Conservation (phyloP, 2,329 filamentous ascomycete species). For the Exophiala mesophila region DNA sequence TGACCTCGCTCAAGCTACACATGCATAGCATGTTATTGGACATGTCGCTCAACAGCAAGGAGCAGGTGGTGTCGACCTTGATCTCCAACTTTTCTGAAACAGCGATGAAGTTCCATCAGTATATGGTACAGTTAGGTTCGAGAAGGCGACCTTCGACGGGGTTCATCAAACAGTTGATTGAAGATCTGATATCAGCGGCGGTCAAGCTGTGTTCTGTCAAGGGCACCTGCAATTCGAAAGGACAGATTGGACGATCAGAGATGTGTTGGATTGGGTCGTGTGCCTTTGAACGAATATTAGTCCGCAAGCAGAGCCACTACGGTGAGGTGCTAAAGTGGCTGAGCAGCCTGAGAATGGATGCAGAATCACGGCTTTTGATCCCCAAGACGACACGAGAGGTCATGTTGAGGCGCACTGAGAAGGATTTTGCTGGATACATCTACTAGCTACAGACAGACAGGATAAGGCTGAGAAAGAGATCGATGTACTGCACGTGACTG, state of each 20-base stretch:
- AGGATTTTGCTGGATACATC: conserved; percentile 21
- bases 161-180: conserved; percentile 63
- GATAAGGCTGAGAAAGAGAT: no score
- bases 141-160: conserved; percentile 52
- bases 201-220: conserved; percentile 48
- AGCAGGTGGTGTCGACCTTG: conserved; percentile 68
- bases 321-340: conserved; percentile 64
- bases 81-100: conserved; percentile 70
- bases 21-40: conserved; percentile 81
- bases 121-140: conserved; percentile 55
- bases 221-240: conserved; percentile 49
- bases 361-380: conserved; percentile 17
- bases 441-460: no score
- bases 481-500: no score
- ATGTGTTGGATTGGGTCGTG: conserved; percentile 60
- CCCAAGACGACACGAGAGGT: conserved; percentile 5
- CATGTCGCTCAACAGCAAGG: conserved; percentile 66
- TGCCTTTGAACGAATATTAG: conserved; percentile 66
- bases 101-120: conserved; percentile 66
- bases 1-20: conserved; percentile 74
- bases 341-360: conserved; percentile 35
- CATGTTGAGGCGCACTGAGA: conserved; percentile 13
- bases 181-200: conserved; percentile 61
- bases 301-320: conserved; percentile 67
- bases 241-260: conserved; percentile 53